These are phyloP conservation scores for Paramyrothecium roridum DNA, from an alignment of 2,329 filamentous ascomycete species.

Conservation along the genomic window DNA sequence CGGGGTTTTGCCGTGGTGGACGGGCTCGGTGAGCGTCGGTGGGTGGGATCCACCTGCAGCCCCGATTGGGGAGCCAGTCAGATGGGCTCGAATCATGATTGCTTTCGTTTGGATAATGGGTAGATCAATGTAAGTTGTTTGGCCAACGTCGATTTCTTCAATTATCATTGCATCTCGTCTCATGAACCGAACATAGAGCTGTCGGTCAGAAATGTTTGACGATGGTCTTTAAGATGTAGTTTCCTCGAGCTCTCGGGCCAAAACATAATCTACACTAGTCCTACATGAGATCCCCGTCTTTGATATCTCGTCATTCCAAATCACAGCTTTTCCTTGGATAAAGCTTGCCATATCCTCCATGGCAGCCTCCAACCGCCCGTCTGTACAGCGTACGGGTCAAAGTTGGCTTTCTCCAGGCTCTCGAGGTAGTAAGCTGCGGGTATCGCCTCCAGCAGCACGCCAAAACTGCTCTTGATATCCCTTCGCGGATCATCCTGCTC, in stretches of 20 bases:
- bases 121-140: no score
- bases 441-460: constrained; percentile 76
- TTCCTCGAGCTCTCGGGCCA: background rate
- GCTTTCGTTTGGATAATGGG: no score
- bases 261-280: constrained; percentile 7
- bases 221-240: no score
- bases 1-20: constrained; percentile 27
- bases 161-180: no score
- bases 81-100: no score
- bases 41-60: background rate
- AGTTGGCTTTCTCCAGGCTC: constrained; percentile 74
- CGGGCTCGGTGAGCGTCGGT: background rate
- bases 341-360: constrained; percentile 63
- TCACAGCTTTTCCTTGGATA: constrained; percentile 47
- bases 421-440: constrained; percentile 76
- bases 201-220: no score
- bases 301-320: constrained; percentile 1
- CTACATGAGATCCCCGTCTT: background rate
- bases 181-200: no score
- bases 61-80: no score
- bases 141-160: no score
- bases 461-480: constrained; percentile 63
- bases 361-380: constrained; percentile 74
- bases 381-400: constrained; percentile 72
- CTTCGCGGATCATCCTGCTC: constrained; percentile 31